Percentiles rank a stretch among this genome's conserved stretches.
Conservation (phyloP, 73 alveolate species). For the Urostyla sp. region DNA sequence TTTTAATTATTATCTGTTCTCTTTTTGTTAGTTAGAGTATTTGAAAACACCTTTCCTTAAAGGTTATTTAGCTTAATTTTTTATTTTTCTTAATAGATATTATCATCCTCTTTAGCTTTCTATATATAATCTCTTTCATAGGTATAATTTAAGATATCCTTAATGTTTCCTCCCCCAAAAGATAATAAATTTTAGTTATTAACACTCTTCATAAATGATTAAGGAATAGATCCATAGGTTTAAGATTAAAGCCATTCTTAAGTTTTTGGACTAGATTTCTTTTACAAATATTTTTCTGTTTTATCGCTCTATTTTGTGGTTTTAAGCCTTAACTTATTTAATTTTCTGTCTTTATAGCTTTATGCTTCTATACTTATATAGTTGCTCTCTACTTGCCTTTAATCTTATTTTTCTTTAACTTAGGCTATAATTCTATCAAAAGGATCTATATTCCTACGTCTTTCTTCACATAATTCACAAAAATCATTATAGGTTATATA, state of each 20-base stretch:
- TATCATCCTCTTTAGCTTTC: conserved; percentile 24
- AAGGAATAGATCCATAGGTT: background rate
- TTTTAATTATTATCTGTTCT: conserved; percentile 23
- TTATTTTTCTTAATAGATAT: background rate
- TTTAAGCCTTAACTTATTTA: background rate
- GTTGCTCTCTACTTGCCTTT: background rate
- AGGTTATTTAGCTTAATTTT: background rate
- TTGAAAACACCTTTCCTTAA: background rate
- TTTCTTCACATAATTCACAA: conserved; percentile 58
- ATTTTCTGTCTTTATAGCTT: background rate
- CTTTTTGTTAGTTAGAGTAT: conserved; percentile 19
- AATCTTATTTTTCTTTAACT: too few relatives aligned
- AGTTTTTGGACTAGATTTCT: background rate
- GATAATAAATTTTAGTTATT: background rate
- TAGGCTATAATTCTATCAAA: conserved; percentile 15
- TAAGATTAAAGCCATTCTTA: conserved; percentile 26
- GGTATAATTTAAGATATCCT: conserved; percentile 12
- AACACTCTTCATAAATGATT: background rate
- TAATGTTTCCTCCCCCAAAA: conserved; percentile 28
- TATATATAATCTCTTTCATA: conserved; percentile 18
- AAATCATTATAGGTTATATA: conserved; percentile 40
- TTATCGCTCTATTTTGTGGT: background rate
- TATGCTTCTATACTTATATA: background rate
- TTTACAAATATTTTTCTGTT: background rate
- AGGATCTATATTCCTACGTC: conserved; percentile 48